Base-by-base conservation (phyloP, 768 basidiomycete species). In the Daedalea quercina region DNA sequence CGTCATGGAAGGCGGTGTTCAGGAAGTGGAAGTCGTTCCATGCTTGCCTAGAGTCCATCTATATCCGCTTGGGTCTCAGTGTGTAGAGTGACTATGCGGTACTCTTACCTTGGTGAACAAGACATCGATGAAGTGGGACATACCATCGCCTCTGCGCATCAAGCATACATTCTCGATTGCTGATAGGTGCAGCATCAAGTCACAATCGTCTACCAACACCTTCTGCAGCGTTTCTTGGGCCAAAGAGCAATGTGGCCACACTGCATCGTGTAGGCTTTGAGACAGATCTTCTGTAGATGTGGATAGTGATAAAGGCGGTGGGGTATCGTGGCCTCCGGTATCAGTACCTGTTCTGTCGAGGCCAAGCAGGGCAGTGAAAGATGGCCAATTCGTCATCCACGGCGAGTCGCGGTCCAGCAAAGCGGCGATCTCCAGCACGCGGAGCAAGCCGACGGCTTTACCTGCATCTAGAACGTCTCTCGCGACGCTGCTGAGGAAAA, bases 11-110 rank as follows among this genome's bases (percentile, higher is more conserved):
- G 9, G 84, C 81, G 25, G 80, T 84, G 60, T 92, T 92, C 51
- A 92, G 65, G 67, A 87, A 88, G 68, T 93, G 90, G 63, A 89
- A 90, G 62, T 92, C 90, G 44, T 69, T 75, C 90, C 90, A 93
- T 3, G 60, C 48, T 61, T 85, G 81, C 44, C 76, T 73, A n/a
- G 71, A 71, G 57, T 92, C 87, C 80, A 91, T 90, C 88, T 91
- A 50, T 4, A 17, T 17, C 19, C 43, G 23, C 34, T 12, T 19
- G 43, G 17, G 33, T 31, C 2, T 12, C 28, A 31, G 11, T 31
- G 28, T 31, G 12, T 1, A 40, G 13, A 3, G 33, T 28, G 31
- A 28, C 17, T 22, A 15, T 23, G 7, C 19, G 3, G 35, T 28
- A 11, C 11, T 55, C 70, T 37, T 56, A 88, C 90, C 74, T 87